Evolutionary conservation across 2,329 filamentous ascomycete genomes (phyloP), one percentile per base, ranked within the genome.

Genomic region (Ascochyta pisi): DNA sequence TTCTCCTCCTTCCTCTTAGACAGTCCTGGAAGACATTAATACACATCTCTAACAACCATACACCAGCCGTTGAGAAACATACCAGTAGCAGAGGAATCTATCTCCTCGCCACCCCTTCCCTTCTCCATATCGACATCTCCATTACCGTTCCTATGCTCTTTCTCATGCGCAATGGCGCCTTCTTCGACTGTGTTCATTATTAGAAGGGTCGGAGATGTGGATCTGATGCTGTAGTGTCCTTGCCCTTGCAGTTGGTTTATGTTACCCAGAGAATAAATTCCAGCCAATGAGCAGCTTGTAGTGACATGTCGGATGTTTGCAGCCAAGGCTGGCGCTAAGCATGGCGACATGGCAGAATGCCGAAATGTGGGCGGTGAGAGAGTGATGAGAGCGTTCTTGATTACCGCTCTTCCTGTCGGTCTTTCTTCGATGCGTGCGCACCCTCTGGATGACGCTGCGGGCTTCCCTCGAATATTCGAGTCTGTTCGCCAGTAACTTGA

Each of bases 161-260:
- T 40, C 19, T 51, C 48, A 13, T 48, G 37, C 23, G 19, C 50
- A 4, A 57, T 60, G n/a, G 49, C 54, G 13, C 60, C 42, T 12
- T 56, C 53, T 49, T 66, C 63, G 38, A 60, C n/a, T 10, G 58
- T 63, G 26, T 64, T 42, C 65, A 67, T 67, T 9, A n/a, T 47
- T 22, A 37, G 24, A n/a, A 10, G 19, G 27, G 19, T 16, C 23
- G 8, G n/a, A 16, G n/a, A 23, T 40, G n/a, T 33, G 27, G 19
- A 43, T 33, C 15, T 31, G 34, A 23, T 42, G 29, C 12, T 35
- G 19, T 53, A 34, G 9, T n/a, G 34, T 50, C 35, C 34, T 53
- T 43, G 31, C 38, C 23, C 16, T 48, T 38, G 26, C 29, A 16
- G 22, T 40, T 31, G 37, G 9, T 50, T 39, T 47, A 27, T 43